These are phyloP conservation scores for Sutorius eximius DNA, from an alignment of 1,284 basidiomycete species.

Conservation along the genomic window DNA sequence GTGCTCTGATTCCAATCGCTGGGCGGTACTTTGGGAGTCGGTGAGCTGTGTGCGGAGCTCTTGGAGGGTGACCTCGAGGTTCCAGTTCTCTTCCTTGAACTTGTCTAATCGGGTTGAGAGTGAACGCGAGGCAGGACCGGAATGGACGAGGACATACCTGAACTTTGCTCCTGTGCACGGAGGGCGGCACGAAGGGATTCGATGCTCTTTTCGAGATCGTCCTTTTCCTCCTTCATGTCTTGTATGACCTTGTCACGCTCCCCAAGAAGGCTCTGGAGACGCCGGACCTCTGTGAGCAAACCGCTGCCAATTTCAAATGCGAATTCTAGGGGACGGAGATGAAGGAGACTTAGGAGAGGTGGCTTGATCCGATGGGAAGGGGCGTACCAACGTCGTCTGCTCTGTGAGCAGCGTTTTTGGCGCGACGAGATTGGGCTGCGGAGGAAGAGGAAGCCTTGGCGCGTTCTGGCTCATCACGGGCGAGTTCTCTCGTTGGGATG, in stretches of 20 bases:
- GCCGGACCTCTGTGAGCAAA: constrained; percentile 82
- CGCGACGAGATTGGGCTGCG: constrained; percentile 77
- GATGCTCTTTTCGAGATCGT: constrained; percentile 74
- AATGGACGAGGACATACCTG: constrained; percentile 50
- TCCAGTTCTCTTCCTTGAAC: constrained; percentile 98
- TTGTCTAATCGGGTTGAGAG: constrained; percentile 51
- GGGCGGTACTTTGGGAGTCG: constrained; percentile 64
- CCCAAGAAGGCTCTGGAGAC: constrained; percentile 82
- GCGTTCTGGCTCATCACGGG: constrained; percentile 45
- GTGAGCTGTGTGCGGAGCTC: constrained; percentile 76
- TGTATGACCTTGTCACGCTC: constrained; percentile 88
- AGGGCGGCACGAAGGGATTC: constrained; percentile 72
- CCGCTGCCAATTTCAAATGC: constrained; percentile 95
- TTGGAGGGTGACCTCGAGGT: constrained; percentile 91
- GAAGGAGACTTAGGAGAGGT: constrained; percentile 17
- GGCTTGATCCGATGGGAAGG: background rate
- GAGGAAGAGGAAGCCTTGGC: constrained; percentile 46
- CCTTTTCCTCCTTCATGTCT: constrained; percentile 86
- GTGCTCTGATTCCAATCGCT: constrained; percentile 80
- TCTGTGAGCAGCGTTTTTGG: constrained; percentile 82
- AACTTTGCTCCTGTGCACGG: constrained; percentile 73
- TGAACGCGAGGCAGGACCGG: background rate
- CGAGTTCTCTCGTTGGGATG: constrained; percentile 37
- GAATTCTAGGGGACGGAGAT: constrained; percentile 62
- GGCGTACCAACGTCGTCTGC: constrained; percentile 78